Conservation (phyloP, 257 asterid genomes). For the Galeopsis tetrahit region DNA sequence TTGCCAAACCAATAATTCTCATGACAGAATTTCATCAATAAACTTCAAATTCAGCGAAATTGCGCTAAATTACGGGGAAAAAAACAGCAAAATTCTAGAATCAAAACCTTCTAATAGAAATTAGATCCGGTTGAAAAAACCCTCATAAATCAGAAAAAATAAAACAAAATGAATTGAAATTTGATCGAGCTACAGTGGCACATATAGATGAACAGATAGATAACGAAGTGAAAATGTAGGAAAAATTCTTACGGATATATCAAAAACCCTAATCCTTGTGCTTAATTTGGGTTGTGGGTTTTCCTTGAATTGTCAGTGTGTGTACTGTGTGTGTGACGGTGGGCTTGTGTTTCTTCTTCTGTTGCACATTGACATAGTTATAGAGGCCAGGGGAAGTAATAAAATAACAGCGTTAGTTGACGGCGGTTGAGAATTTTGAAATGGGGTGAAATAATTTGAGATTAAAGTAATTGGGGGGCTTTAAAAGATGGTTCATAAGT, state of each 20-base stretch:
- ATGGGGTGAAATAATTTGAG: conserved; percentile 30
- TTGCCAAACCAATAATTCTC: conserved; percentile 1
- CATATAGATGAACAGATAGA: neutral
- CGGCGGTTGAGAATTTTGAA: conserved; percentile 52
- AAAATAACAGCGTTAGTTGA: conserved; percentile 55
- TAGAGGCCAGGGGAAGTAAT: conserved; percentile 34
- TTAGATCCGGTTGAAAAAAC: conserved; percentile 35
- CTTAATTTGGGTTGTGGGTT: conserved; percentile 25
- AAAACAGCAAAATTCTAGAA: neutral
- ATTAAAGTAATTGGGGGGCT: conserved; percentile 21
- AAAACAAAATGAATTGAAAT: neutral
- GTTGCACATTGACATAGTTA: conserved; percentile 44
- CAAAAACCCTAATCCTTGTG: conserved; percentile 22
- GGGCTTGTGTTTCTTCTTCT: conserved; percentile 39
- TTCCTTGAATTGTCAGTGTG: conserved; percentile 28
- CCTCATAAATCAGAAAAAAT: conserved; percentile 15
- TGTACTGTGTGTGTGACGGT: conserved; percentile 37
- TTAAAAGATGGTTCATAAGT: neutral
- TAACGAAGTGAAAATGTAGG: conserved; percentile 21
- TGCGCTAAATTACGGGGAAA: neutral
- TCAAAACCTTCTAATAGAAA: conserved; percentile 8
- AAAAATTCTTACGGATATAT: conserved; percentile 34
- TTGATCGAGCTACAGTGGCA: conserved; percentile 34
- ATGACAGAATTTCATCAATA: conserved; percentile 29
- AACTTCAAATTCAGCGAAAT: conserved; percentile 23